Evolutionary conservation across 2,329 filamentous ascomycete genomes (phyloP).

Genomic region (Microdochium trichocladiopsis): DNA sequence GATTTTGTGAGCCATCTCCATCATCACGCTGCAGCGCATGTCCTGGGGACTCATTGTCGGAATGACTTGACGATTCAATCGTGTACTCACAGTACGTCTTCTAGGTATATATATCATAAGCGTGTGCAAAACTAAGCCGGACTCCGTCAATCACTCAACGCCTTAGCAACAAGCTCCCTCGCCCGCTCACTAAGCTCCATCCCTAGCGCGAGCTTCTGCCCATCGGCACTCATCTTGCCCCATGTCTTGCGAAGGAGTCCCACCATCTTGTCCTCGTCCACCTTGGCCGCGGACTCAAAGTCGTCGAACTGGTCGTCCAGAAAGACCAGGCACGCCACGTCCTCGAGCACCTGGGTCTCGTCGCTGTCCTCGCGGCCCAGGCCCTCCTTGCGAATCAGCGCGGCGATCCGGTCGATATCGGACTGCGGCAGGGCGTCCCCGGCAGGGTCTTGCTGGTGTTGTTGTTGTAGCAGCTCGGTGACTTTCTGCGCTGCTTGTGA

Average conservation of each 20-base stretch:
- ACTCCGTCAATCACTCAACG: conserved; percentile 34
- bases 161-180: conserved; percentile 54
- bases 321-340: conserved; percentile 82
- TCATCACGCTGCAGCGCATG: background rate
- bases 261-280: conserved; percentile 72
- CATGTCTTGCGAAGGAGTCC: conserved; percentile 66
- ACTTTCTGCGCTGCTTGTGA: conserved; percentile 50
- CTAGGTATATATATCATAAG: background rate
- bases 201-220: conserved; percentile 55
- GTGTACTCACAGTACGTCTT: background rate
- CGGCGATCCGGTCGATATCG: conserved; percentile 55
- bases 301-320: conserved; percentile 79
- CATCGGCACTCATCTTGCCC: conserved; percentile 64
- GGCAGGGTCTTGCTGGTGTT: conserved; percentile 16
- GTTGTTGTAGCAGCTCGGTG: conserved; percentile 44
- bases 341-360: conserved; percentile 72
- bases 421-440: conserved; percentile 24
- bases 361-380: conserved; percentile 53
- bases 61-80: too few relatives aligned
- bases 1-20: too few relatives aligned
- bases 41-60: too few relatives aligned
- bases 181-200: conserved; percentile 60
- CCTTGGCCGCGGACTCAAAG: conserved; percentile 60
- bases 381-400: conserved; percentile 74
- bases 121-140: background rate